A percentile compares a stretch with the other conserved stretches of the same genome.
phyloP scores from a whole-genome alignment of 305 asterid genomes.

The Salvia sclarea region DNA sequence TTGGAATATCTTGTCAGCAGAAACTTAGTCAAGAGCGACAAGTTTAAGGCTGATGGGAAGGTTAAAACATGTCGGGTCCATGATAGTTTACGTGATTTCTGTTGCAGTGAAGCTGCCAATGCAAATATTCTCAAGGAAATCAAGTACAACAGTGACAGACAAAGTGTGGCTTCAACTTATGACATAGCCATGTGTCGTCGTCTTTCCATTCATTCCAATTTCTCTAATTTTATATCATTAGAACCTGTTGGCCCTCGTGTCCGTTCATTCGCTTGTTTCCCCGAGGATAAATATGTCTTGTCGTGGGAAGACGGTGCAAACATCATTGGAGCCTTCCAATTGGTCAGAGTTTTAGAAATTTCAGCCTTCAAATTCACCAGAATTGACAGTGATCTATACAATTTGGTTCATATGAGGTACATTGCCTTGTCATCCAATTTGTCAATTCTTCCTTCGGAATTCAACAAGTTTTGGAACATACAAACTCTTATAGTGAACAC shows the following conservation, averaged over 20 bases:
- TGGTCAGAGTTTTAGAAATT: neutral
- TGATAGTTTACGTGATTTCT: constrained; percentile 15
- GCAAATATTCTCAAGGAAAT: neutral
- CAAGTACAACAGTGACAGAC: neutral
- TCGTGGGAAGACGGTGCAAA: neutral
- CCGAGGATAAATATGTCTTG: neutral
- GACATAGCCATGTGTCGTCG: neutral
- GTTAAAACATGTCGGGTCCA: constrained; percentile 18
- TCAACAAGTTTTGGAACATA: neutral
- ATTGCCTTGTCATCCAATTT: neutral
- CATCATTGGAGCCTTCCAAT: neutral
- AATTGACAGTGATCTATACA: neutral
- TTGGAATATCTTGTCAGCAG: constrained; percentile 28
- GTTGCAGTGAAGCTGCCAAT: neutral
- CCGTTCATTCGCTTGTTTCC: too few species aligned
- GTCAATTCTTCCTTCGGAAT: neutral
- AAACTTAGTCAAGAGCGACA: neutral
- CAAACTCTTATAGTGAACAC: constrained; percentile 7
- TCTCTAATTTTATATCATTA: neutral
- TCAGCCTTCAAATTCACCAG: neutral
- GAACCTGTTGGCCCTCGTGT: neutral
- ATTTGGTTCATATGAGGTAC: constrained; percentile 9
- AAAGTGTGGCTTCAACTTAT: neutral
- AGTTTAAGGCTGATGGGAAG: constrained; percentile 4
- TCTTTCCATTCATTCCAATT: neutral